Evolutionary conservation across 345 rosid species (phyloP).

Genomic region (Syzygium aqueum): DNA sequence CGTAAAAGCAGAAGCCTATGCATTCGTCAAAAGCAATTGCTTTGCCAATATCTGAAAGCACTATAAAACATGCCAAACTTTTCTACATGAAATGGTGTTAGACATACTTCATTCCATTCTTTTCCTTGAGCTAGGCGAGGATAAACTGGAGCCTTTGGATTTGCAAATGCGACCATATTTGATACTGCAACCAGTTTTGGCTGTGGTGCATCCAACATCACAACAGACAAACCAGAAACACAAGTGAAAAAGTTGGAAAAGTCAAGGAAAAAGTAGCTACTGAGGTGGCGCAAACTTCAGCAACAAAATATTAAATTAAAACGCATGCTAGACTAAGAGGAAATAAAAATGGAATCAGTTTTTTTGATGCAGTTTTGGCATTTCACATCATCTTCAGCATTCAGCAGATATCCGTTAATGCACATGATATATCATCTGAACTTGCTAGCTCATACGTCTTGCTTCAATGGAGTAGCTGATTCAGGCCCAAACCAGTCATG

Average conservation of each 20-base stretch:
- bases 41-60: not conserved
- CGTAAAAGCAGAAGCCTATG: not conserved
- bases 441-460: not conserved
- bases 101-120: constrained; percentile 87
- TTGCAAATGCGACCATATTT: constrained; percentile 43
- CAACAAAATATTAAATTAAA: not conserved
- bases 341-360: not conserved
- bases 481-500: not conserved
- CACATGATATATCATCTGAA: not conserved
- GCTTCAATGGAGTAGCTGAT: not conserved
- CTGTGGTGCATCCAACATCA: constrained; percentile 23
- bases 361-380: not conserved
- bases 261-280: not conserved
- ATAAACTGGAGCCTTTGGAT: constrained; percentile 89
- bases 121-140: constrained; percentile 93
- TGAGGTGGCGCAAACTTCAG: not conserved
- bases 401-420: not conserved
- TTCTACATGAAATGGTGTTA: not conserved
- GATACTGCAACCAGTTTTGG: constrained; percentile 75
- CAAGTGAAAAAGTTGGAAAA: not conserved
- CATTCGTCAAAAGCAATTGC: not conserved
- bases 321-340: not conserved
- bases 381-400: not conserved
- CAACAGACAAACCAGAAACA: not conserved
- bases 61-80: not conserved